A percentile compares a stretch with the other conserved stretches of the same genome.
Evolutionary conservation across 257 asterid species (phyloP).

Genomic region (Salvia hispanica): DNA sequence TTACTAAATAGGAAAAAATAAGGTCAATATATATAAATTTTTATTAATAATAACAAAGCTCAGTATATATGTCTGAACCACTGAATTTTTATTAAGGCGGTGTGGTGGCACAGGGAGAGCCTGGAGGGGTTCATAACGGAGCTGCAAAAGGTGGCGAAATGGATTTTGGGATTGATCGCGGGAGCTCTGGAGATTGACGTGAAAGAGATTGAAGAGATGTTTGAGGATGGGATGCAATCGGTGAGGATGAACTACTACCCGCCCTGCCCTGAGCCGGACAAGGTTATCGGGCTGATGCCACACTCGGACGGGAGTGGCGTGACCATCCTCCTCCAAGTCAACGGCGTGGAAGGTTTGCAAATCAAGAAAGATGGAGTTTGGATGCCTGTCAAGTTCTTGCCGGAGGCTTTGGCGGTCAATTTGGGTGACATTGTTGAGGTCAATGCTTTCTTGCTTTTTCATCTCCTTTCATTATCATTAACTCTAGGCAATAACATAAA

Average conservation of each 20-base stretch:
- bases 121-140: slow-evolving; percentile 50
- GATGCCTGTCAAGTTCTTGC: slow-evolving; percentile 55
- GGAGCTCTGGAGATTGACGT: slow-evolving; percentile 42
- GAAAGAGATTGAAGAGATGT: slow-evolving; percentile 42
- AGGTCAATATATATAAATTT: too few species aligned
- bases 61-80: too few species aligned
- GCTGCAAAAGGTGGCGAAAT: slow-evolving; percentile 44
- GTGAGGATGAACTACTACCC: slow-evolving; percentile 69
- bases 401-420: slow-evolving; percentile 61
- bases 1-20: too few species aligned
- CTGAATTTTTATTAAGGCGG: too few species aligned
- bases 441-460: too few species aligned
- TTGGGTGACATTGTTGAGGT: slow-evolving; percentile 61
- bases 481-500: too few species aligned
- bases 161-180: slow-evolving; percentile 37
- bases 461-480: not conserved
- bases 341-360: slow-evolving; percentile 70
- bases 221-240: slow-evolving; percentile 64
- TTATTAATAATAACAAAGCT: too few species aligned
- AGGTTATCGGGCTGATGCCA: slow-evolving; percentile 55
- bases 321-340: slow-evolving; percentile 60
- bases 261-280: slow-evolving; percentile 56
- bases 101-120: slow-evolving; percentile 46
- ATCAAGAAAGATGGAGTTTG: slow-evolving; percentile 63
- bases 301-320: slow-evolving; percentile 66